Base-by-base conservation (phyloP, 495 filamentous ascomycete genomes). In the Antarctomyces pellizariae region DNA sequence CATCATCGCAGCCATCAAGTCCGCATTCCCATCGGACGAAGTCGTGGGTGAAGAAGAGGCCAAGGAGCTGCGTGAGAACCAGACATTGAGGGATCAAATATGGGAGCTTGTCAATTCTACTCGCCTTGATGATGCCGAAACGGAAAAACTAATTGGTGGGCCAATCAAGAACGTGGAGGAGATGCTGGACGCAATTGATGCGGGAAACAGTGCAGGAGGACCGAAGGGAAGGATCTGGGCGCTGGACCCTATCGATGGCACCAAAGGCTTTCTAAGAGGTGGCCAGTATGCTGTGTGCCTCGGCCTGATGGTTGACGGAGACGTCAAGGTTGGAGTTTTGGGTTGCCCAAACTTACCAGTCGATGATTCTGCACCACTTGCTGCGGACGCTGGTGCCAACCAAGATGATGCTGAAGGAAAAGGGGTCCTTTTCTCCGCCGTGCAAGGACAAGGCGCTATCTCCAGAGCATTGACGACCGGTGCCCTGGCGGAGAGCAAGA, bases 271-370 rank as follows among this genome's bases (percentile, higher is more conserved):
- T 52, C 57, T 99, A 27, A 62, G 86, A 25, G 89, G 89, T n/a
- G 86, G 79, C 10, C 86, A 99, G 52, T 99, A 99, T 44, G 86
- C 86, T 13, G 78, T 99, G 16, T 91, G 82, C 46, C 62, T 99
- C 1, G 86, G 64, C 17, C 51, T 99, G 40, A 74, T 99, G 39
- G 76, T 79, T 16, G 79, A 93, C 36, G 86, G 84, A n/a, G 70
- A 89, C 25, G 79, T 92, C 34, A 83, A 84, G 44, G 78, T 89
- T 28, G 86, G 84, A 27, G 89, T 84, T 26, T 61, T 99, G 19
- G 89, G 75, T 33, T 92, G 82, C 47, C 86, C 86, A 7, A 97
- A 95, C 48, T 64, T 97, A 9, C 86, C 82, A 2, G 57, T 93
- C 19, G 71, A 84, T 41, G 71, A 89, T 36, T 45, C 63, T 3